Base-by-base conservation (phyloP, 108 stramenopile genomes). In the Schizochytrium sp. region DNA sequence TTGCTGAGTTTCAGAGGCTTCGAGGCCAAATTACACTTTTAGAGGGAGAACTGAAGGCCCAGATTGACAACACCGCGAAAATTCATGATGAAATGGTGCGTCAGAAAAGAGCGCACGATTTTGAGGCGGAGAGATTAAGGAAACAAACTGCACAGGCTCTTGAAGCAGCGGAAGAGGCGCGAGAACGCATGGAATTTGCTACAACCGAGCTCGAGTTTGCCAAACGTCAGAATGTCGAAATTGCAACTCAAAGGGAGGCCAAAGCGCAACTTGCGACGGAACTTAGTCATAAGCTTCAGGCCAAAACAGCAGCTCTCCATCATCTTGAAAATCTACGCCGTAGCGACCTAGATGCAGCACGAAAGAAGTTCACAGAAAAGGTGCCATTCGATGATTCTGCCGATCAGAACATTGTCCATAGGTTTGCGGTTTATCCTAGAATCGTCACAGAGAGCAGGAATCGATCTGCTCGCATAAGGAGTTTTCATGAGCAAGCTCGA, bases 241-340 rank as follows among this genome's bases (percentile, higher is more conserved):
- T 83, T 28, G n/a, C 38, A 17, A 83, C 76, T 8, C 76, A 83
- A 53, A 47, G 49, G 7, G 76, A 55, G 15, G 76, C 76, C 10
- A 83, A 83, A 40, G 15, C 15, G 5, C 50, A 38, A 7, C 76
- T 83, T 28, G 76, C 53, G 15, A 38, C 47, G 47, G 76, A 83
- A 40, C 76, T 83, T 53, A 83, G 76, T 40, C 76, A 53, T 38
- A 83, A 83, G 76, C 76, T 83, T 53, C 38, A 83, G 76, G 50
- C 47, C 76, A 83, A 83, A 53, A 40, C 76, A 10, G 47, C 12
- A 5, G 50, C 47, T 10, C 28, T 83, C 28, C 47, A 83, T 5
- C 53, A 40, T 28, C 15, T 83, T 8, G 50, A 83, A 53, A 47
- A 40, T 1, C 28, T 83, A 12, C 76, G 76, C 50, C 50, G 55